Evolutionary conservation across 2,329 filamentous ascomycete genomes (phyloP).

Genomic region (Akanthomyces muscarius): DNA sequence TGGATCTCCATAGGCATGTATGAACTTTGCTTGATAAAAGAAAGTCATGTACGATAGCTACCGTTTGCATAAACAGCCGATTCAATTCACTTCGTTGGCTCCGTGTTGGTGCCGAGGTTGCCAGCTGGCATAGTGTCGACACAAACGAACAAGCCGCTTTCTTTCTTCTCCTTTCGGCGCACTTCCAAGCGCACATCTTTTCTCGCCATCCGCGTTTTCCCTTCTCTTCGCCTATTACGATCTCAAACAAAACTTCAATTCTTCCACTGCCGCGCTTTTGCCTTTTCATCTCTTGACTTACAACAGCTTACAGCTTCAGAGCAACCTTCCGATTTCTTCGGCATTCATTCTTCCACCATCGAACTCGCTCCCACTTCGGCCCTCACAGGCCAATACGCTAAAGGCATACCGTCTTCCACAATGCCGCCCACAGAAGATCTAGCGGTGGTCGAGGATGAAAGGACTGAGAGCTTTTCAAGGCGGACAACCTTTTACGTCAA

Average conservation of each 20-base stretch:
- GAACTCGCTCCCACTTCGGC: neutral
- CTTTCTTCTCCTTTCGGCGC: neutral
- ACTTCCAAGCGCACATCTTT: neutral
- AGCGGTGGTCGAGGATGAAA: neutral
- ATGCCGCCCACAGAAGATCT: neutral
- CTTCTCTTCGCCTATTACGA: neutral
- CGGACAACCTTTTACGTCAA: constrained; percentile 27
- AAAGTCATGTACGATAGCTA: neutral
- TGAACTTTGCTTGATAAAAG: neutral
- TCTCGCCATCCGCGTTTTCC: neutral
- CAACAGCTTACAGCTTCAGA: neutral
- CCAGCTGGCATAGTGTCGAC: neutral
- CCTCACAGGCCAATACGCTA: neutral
- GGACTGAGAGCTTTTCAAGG: neutral
- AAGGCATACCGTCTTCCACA: neutral
- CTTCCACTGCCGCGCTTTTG: neutral
- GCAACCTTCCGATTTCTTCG: neutral
- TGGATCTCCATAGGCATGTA: constrained; percentile 25
- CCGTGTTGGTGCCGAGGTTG: neutral
- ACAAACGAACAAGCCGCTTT: neutral
- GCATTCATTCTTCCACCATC: neutral
- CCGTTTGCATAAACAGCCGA: neutral
- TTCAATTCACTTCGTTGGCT: constrained; percentile 1
- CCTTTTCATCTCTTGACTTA: neutral
- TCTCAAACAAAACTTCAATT: neutral